Evolutionary conservation across 2,329 filamentous ascomycete genomes (phyloP).

Genomic region (Botrytis fabae): DNA sequence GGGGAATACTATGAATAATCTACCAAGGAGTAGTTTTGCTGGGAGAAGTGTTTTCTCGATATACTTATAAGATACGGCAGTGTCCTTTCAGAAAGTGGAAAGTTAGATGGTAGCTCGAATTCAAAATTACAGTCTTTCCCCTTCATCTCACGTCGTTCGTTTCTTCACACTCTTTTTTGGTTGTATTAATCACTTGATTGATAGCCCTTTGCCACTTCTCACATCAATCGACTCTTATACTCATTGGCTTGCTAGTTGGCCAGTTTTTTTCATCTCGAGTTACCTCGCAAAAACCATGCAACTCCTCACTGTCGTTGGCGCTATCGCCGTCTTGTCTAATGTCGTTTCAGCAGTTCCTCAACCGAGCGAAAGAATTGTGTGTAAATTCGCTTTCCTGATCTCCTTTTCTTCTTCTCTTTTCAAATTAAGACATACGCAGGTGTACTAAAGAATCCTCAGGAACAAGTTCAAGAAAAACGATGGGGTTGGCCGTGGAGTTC

Average conservation of each 20-base stretch:
- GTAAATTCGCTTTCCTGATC: not conserved
- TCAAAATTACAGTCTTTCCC: not conserved
- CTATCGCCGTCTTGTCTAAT: slow-evolving; percentile 24
- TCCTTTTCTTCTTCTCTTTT: not conserved
- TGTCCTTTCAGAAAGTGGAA: not conserved
- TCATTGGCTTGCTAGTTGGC: not conserved
- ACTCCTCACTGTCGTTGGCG: slow-evolving; percentile 23
- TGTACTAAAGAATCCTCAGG: not conserved
- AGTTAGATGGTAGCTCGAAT: not conserved
- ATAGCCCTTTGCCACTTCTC: too few species aligned
- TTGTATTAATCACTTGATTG: not conserved
- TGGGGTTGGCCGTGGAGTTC: slow-evolving; percentile 19
- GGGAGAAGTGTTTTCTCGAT: not conserved
- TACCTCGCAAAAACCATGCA: slow-evolving; percentile 26
- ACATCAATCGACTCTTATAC: not conserved
- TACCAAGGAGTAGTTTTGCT: not conserved
- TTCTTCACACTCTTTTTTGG: not conserved
- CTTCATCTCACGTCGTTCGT: not conserved
- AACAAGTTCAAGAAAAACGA: slow-evolving; percentile 1
- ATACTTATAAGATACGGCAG: slow-evolving; percentile 20
- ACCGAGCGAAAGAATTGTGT: not conserved
- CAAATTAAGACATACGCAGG: not conserved
- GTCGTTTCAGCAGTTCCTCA: slow-evolving; percentile 22
- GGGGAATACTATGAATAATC: not conserved
- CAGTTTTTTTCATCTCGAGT: not conserved